These are phyloP conservation scores for Eucalyptus globulus DNA, from an alignment of 345 rosid species.

Conservation along the genomic window DNA sequence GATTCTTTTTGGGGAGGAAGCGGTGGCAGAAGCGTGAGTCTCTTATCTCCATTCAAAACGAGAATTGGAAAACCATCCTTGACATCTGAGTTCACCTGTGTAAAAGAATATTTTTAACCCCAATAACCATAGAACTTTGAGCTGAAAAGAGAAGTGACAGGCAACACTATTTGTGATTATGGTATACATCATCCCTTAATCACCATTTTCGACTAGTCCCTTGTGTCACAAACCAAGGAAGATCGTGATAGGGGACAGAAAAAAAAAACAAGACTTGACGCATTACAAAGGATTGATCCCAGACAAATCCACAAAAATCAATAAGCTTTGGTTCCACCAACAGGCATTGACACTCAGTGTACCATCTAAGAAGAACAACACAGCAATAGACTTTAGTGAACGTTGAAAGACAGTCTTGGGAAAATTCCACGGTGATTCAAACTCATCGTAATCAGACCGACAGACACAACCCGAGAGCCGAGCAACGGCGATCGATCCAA, in stretches of 20 bases:
- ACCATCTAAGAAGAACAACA: neutral
- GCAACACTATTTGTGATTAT: neutral
- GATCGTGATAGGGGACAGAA: neutral
- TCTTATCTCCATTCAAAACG: conserved; percentile 49
- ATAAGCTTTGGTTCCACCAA: neutral
- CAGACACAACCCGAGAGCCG: neutral
- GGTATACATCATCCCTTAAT: neutral
- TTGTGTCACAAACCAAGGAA: neutral
- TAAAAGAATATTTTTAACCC: neutral
- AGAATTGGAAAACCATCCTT: conserved; percentile 49
- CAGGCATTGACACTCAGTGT: neutral
- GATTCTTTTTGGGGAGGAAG: conserved; percentile 26
- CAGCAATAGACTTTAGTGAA: neutral
- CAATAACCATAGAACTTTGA: neutral
- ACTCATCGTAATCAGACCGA: neutral
- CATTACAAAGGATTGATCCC: neutral
- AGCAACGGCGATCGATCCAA: neutral
- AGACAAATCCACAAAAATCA: neutral
- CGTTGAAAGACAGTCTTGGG: neutral
- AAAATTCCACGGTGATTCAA: neutral
- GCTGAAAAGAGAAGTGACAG: neutral
- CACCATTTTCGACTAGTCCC: neutral
- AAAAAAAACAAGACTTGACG: neutral
- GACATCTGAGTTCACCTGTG: conserved; percentile 34
- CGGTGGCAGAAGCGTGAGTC: conserved; percentile 40